These are phyloP conservation scores for Colletotrichum tamarilloi DNA, from an alignment of 2,329 filamentous ascomycete genomes.

Conservation along the genomic window DNA sequence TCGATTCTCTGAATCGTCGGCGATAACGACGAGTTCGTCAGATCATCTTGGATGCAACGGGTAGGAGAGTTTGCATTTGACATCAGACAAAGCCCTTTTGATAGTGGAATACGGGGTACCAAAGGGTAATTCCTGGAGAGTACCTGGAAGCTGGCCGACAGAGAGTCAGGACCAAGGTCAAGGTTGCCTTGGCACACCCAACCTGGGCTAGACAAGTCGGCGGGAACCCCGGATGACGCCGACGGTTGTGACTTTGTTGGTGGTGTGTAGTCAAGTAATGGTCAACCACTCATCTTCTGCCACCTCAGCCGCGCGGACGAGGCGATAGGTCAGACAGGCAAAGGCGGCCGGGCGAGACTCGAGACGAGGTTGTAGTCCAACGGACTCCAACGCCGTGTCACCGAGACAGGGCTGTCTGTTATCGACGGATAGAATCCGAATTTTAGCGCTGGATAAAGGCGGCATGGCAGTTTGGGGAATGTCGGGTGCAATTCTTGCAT, in stretches of 20 bases:
- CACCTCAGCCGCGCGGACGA: slow-evolving; percentile 17
- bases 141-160: slow-evolving; percentile 16
- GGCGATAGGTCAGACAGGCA: background rate
- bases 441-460: slow-evolving; percentile 14
- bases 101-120: background rate
- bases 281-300: slow-evolving; percentile 24
- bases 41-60: background rate
- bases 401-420: slow-evolving; percentile 7
- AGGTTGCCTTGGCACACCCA: slow-evolving; percentile 15
- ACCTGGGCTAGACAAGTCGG: slow-evolving; percentile 10
- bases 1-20: background rate
- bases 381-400: background rate
- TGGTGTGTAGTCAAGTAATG: background rate
- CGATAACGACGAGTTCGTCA: slow-evolving; percentile 1
- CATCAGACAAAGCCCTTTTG: background rate
- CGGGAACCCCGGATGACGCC: slow-evolving; percentile 27
- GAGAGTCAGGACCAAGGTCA: background rate
- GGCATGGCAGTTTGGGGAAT: slow-evolving; percentile 32
- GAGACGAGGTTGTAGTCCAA: slow-evolving; percentile 1
- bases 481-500: slow-evolving; percentile 33
- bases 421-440: slow-evolving; percentile 19
- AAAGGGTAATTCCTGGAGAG: background rate
- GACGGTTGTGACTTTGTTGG: background rate
- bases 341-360: background rate
- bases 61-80: background rate